A percentile compares a stretch with the other conserved stretches of the same genome.
phyloP scores from a whole-genome alignment of 345 rosid species.

The Corchorus capsularis region DNA sequence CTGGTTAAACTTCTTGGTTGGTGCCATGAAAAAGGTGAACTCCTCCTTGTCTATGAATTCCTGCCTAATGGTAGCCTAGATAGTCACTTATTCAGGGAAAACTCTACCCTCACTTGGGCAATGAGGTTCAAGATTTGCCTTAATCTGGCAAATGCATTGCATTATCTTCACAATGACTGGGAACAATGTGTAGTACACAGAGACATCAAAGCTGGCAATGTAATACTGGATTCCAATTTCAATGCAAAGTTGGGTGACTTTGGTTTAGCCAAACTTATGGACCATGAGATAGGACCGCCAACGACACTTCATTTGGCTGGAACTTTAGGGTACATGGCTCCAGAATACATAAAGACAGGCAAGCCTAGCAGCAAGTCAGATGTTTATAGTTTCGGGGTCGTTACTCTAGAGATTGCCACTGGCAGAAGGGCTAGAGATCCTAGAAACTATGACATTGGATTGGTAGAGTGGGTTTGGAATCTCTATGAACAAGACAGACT shows the following conservation, averaged over 20 bases:
- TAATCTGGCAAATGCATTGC: constrained; percentile 46
- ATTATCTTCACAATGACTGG: constrained; percentile 59
- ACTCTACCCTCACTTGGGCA: constrained; percentile 28
- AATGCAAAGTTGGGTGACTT: constrained; percentile 57
- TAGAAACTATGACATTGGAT: constrained; percentile 20
- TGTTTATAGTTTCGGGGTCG: constrained; percentile 45
- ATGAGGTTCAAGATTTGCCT: constrained; percentile 43
- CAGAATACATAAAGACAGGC: constrained; percentile 34
- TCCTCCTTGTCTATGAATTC: constrained; percentile 56
- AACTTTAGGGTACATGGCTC: constrained; percentile 52
- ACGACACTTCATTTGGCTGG: constrained; percentile 40
- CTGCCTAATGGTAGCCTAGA: constrained; percentile 60
- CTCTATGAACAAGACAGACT: constrained; percentile 29
- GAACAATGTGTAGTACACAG: constrained; percentile 56
- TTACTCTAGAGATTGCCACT: constrained; percentile 38
- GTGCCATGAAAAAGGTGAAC: constrained; percentile 52
- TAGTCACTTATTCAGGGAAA: constrained; percentile 39
- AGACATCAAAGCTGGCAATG: constrained; percentile 52
- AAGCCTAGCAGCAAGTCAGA: constrained; percentile 43
- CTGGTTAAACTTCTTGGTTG: constrained; percentile 59
- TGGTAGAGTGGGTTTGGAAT: constrained; percentile 52
- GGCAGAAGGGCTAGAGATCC: constrained; percentile 36
- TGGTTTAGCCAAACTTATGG: constrained; percentile 41
- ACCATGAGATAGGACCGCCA: constrained; percentile 39
- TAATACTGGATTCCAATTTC: constrained; percentile 53